Evolutionary conservation across 495 filamentous ascomycete genomes (phyloP).

Genomic region (Aspergillus sclerotioniger): DNA sequence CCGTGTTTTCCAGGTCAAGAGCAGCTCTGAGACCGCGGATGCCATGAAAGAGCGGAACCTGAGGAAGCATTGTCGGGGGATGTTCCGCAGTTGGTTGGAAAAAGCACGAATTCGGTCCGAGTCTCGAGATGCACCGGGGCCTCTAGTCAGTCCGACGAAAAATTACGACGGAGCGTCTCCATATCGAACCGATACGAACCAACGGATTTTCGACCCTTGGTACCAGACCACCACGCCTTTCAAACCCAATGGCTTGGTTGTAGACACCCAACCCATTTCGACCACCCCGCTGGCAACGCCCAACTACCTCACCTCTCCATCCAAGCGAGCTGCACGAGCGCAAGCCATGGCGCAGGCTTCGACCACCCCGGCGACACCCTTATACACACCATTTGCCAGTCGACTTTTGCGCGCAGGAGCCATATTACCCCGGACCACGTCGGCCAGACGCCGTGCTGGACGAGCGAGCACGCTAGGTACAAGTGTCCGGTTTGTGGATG

Average conservation of each 20-base stretch:
- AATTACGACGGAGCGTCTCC: constrained; percentile 25
- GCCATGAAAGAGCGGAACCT: constrained; percentile 56
- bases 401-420: constrained; percentile 40
- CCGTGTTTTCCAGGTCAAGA: constrained; percentile 50
- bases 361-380: constrained; percentile 50
- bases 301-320: constrained; percentile 56
- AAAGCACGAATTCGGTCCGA: constrained; percentile 41
- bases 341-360: constrained; percentile 50
- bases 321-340: constrained; percentile 54
- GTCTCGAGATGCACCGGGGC: constrained; percentile 36
- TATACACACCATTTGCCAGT: constrained; percentile 47
- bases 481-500: constrained; percentile 45
- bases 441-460: constrained; percentile 30
- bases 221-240: constrained; percentile 48
- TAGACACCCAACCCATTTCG: constrained; percentile 32
- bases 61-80: constrained; percentile 52
- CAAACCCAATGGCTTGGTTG: constrained; percentile 43
- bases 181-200: constrained; percentile 30
- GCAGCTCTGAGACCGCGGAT: constrained; percentile 46
- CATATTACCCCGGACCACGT: constrained; percentile 23
- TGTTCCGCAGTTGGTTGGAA: constrained; percentile 60
- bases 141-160: constrained; percentile 32
- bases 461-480: constrained; percentile 37
- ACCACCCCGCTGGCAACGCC: constrained; percentile 50
- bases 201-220: constrained; percentile 38